phyloP scores from a whole-genome alignment of 352 stramenopile species.

The Phytophthora cactorum region DNA sequence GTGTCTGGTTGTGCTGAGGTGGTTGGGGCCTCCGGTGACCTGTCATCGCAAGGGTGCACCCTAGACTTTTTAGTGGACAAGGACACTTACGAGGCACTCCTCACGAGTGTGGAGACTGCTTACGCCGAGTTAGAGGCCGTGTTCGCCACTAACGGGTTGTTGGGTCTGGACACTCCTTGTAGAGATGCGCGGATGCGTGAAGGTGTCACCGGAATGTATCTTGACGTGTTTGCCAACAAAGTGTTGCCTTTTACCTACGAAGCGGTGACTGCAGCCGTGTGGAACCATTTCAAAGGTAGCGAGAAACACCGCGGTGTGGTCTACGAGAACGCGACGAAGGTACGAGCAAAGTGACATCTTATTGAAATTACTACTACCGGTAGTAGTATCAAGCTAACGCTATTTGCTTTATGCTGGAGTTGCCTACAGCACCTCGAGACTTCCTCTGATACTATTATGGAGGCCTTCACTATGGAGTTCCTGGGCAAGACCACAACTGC shows the following conservation, averaged over 20 bases:
- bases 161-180: constrained; percentile 28
- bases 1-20: constrained; percentile 36
- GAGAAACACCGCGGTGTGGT: constrained; percentile 41
- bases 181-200: constrained; percentile 40
- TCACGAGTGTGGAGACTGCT: constrained; percentile 40
- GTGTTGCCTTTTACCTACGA: constrained; percentile 39
- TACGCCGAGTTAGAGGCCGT: constrained; percentile 36
- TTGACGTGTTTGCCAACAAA: constrained; percentile 47
- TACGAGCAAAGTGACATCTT: constrained; percentile 4
- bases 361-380: background rate
- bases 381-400: constrained; percentile 9
- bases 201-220: constrained; percentile 36
- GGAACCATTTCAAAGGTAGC: constrained; percentile 42
- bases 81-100: constrained; percentile 36
- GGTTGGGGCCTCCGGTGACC: constrained; percentile 16
- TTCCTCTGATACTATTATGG: constrained; percentile 52
- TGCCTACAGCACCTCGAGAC: constrained; percentile 25
- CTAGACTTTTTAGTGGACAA: constrained; percentile 41
- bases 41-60: constrained; percentile 26
- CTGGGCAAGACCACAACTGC: constrained; percentile 37
- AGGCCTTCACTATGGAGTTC: constrained; percentile 52
- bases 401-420: constrained; percentile 2
- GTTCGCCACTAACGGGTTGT: constrained; percentile 36
- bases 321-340: constrained; percentile 40
- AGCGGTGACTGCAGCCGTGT: constrained; percentile 33